These are phyloP conservation scores for Hypomyces rosellus DNA, from an alignment of 2,329 filamentous ascomycete species.

Conservation along the genomic window DNA sequence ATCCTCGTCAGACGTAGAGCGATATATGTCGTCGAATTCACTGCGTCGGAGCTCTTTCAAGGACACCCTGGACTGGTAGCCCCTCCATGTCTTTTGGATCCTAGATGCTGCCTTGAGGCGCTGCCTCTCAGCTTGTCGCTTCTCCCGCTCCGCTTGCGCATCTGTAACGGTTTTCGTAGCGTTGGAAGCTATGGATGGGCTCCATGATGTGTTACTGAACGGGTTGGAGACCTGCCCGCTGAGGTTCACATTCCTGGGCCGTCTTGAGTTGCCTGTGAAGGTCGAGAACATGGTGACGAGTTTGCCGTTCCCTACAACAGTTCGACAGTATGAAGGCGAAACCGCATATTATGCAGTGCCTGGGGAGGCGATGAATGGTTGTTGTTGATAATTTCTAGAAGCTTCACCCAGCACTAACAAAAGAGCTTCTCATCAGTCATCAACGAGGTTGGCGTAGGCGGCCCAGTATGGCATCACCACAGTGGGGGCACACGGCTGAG, in stretches of 20 bases:
- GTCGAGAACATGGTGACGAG: conserved; percentile 69
- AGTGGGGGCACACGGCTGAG: conserved; percentile 2
- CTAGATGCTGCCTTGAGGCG: conserved; percentile 64
- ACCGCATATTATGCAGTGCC: conserved; percentile 1
- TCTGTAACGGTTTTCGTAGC: conserved; percentile 73
- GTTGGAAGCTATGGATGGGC: conserved; percentile 50
- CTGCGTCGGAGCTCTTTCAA: conserved; percentile 52
- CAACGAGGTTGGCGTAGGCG: neutral
- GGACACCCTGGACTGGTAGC: conserved; percentile 56
- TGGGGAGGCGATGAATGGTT: neutral
- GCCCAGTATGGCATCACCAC: conserved; percentile 10
- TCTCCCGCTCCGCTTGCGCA: conserved; percentile 78
- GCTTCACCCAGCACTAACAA: conserved; percentile 8
- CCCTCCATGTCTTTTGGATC: conserved; percentile 80
- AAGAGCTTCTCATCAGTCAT: conserved; percentile 10
- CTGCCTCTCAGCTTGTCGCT: conserved; percentile 74
- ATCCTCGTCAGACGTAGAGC: conserved; percentile 26
- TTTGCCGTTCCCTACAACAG: conserved; percentile 5
- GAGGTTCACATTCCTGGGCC: conserved; percentile 87
- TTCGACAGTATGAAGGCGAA: neutral
- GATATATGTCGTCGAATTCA: conserved; percentile 57
- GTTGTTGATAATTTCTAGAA: conserved; percentile 11
- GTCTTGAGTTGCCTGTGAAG: conserved; percentile 82
- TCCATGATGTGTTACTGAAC: conserved; percentile 60
- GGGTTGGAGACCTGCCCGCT: conserved; percentile 79